Evolutionary conservation across 2,329 filamentous ascomycete genomes (phyloP).

Genomic region (Colletotrichum incanum): DNA sequence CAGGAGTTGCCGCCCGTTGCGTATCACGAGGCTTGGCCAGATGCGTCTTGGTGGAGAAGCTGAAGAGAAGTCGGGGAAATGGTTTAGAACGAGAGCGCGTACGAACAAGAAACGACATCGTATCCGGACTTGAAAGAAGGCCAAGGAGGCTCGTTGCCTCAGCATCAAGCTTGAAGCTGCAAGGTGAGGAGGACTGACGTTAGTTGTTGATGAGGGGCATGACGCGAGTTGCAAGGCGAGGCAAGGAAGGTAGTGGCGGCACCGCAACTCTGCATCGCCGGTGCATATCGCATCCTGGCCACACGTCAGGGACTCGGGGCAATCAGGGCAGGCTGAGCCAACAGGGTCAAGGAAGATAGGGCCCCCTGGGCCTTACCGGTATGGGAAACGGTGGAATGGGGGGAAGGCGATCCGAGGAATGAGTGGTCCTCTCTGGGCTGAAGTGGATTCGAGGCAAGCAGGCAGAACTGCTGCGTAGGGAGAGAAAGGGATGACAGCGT

Average conservation of each 20-base stretch:
- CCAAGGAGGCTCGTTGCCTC: conserved; percentile 16
- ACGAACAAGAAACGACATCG: conserved; percentile 21
- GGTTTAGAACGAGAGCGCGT: conserved; percentile 8
- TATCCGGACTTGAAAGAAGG: conserved; percentile 26
- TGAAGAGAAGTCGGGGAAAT: neutral
- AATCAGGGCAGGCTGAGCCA: conserved; percentile 16
- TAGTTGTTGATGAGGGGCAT: conserved; percentile 18
- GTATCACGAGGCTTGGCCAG: conserved; percentile 13
- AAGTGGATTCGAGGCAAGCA: conserved; percentile 30
- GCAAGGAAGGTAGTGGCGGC: conserved; percentile 33
- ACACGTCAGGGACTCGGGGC: neutral
- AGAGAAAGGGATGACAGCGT: neutral
- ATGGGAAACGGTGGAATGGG: conserved; percentile 37
- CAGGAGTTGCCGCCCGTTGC: conserved; percentile 3
- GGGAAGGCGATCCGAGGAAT: conserved; percentile 31
- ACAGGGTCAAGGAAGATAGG: conserved; percentile 1
- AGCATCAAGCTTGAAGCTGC: conserved; percentile 20
- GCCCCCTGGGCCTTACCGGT: neutral
- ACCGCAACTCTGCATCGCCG: conserved; percentile 27
- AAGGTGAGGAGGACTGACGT: conserved; percentile 40
- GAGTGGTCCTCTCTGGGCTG: conserved; percentile 34
- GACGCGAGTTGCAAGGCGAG: conserved; percentile 14
- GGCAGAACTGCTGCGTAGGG: conserved; percentile 31
- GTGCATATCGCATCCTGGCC: conserved; percentile 22
- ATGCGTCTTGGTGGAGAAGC: conserved; percentile 22